Percentiles rank a stretch among this genome's conserved stretches.
phyloP scores from a whole-genome alignment of 1,284 basidiomycete species.

The Trichosporon sp. region DNA sequence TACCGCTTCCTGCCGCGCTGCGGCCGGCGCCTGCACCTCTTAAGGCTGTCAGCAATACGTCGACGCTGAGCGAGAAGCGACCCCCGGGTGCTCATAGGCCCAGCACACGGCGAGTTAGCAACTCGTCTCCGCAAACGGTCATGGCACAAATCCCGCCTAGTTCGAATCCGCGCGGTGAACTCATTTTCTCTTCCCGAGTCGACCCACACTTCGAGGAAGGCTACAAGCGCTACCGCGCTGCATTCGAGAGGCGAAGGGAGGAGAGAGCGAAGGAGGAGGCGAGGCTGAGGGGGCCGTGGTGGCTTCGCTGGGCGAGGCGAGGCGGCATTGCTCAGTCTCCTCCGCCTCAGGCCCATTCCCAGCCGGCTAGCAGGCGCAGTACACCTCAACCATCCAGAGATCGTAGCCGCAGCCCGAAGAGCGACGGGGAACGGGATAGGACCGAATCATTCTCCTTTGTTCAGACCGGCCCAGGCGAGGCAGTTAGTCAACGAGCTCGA shows the following conservation, averaged over 20 bases:
- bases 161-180: constrained; percentile 84
- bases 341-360: neutral
- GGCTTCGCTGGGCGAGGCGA: neutral
- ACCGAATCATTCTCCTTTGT: constrained; percentile 17
- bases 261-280: constrained; percentile 52
- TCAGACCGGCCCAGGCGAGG: constrained; percentile 11
- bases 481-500: constrained; percentile 3
- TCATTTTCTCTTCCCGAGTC: constrained; percentile 89
- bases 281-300: constrained; percentile 17
- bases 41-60: constrained; percentile 20
- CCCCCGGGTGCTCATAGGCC: constrained; percentile 36
- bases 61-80: neutral
- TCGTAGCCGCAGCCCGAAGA: neutral
- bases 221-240: constrained; percentile 84
- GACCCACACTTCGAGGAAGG: constrained; percentile 76
- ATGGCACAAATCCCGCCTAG: constrained; percentile 83
- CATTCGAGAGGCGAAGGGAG: constrained; percentile 77
- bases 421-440: constrained; percentile 7
- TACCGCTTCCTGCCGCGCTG: constrained; percentile 62
- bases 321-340: neutral
- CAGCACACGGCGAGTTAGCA: constrained; percentile 12
- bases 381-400: neutral
- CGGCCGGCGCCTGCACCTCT: constrained; percentile 52
- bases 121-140: constrained; percentile 38
- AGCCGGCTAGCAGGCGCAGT: neutral